These are phyloP conservation scores for Magnolia kwangsiensis DNA, from an alignment of 164 flowering plant species.

Conservation along the genomic window DNA sequence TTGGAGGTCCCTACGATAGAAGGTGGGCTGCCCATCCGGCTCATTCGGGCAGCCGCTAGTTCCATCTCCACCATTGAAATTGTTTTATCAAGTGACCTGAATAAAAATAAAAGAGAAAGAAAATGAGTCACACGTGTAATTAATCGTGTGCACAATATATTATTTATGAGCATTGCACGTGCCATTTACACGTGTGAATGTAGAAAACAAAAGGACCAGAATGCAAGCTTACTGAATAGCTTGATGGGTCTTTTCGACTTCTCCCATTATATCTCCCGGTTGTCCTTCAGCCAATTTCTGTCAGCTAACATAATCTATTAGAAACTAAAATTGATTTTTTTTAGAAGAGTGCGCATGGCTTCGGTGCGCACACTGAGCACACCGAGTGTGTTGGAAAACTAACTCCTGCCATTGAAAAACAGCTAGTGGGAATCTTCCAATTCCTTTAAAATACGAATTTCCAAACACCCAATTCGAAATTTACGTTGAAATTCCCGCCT, in stretches of 20 bases:
- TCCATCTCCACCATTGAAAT: conserved; percentile 67
- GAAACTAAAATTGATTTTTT: too few relatives aligned
- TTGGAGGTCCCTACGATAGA: conserved; percentile 10
- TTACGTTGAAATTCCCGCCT: background rate
- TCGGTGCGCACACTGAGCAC: too few relatives aligned
- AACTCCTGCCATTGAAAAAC: background rate
- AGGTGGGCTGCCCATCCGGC: conserved; percentile 8
- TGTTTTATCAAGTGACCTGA: conserved; percentile 68
- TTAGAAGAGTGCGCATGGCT: too few relatives aligned
- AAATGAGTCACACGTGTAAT: background rate
- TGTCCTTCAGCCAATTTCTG: conserved; percentile 50
- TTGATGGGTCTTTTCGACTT: conserved; percentile 62
- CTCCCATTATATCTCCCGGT: conserved; percentile 46
- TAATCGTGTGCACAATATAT: background rate
- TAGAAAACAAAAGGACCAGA: too few relatives aligned
- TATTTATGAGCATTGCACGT: too few relatives aligned
- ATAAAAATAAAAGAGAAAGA: background rate
- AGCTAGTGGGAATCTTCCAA: background rate
- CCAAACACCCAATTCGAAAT: background rate
- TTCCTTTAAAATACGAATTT: background rate
- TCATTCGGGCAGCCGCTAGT: conserved; percentile 46
- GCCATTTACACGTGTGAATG: too few relatives aligned
- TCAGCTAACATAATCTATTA: background rate
- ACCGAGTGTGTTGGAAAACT: too few relatives aligned
- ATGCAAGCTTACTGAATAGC: conserved; percentile 48